Conservation (phyloP, 2,329 filamentous ascomycete genomes). For the Exophiala sp. region DNA sequence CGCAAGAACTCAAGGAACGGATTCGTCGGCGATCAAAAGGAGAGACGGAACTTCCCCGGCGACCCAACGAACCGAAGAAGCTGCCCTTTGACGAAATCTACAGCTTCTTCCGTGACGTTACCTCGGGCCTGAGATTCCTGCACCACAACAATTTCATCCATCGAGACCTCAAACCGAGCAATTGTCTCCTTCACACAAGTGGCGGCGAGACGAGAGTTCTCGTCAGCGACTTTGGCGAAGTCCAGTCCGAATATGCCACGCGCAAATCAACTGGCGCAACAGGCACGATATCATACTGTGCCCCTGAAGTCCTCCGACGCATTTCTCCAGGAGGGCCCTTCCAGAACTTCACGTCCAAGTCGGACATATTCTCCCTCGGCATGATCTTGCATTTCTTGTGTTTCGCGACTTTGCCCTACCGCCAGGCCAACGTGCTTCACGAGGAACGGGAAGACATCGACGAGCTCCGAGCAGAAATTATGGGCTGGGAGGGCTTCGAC, state of each 20-base stretch:
- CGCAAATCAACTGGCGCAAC: slow-evolving; percentile 90
- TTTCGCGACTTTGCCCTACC: slow-evolving; percentile 82
- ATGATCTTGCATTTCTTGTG: slow-evolving; percentile 99
- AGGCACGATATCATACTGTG: slow-evolving; percentile 95
- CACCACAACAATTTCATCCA: slow-evolving; percentile 92
- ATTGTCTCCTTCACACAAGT: slow-evolving; percentile 79
- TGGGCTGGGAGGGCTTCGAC: slow-evolving; percentile 78
- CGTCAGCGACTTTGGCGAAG: slow-evolving; percentile 96
- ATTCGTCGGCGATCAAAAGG: slow-evolving; percentile 77
- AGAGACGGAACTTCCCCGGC: slow-evolving; percentile 52
- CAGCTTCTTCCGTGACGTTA: slow-evolving; percentile 92
- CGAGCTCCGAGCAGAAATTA: slow-evolving; percentile 75
- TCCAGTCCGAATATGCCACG: slow-evolving; percentile 73
- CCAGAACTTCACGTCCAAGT: slow-evolving; percentile 93
- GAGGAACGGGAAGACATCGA: slow-evolving; percentile 93
- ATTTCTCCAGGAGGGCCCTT: slow-evolving; percentile 61
- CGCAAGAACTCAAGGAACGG: slow-evolving; percentile 82
- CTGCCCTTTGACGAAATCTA: slow-evolving; percentile 88
- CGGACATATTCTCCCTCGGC: slow-evolving; percentile 93
- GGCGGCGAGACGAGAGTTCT: slow-evolving; percentile 68
- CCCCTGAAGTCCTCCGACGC: slow-evolving; percentile 78
- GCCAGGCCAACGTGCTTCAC: slow-evolving; percentile 72
- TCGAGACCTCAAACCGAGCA: slow-evolving; percentile 90
- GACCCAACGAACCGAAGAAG: slow-evolving; percentile 43
- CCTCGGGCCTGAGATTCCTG: slow-evolving; percentile 81